phyloP scores from a whole-genome alignment of 1,284 basidiomycete genomes.

The Cryptococcus sp. region DNA sequence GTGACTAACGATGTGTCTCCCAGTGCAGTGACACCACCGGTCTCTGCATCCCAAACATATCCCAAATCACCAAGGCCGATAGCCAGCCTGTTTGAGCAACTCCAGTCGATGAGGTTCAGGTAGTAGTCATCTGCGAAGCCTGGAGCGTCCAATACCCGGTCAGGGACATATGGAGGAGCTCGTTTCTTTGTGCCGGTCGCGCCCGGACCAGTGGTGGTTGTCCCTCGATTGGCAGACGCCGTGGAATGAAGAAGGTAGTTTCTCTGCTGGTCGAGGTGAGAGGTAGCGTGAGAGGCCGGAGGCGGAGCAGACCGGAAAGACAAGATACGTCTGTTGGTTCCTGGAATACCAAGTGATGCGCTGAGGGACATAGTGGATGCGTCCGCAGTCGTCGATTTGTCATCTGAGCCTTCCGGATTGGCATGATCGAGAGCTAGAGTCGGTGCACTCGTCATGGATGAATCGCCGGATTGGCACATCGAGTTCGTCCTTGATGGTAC shows the following conservation, averaged over 20 bases:
- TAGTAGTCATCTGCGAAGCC: constrained; percentile 97
- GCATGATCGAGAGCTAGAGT: constrained; percentile 28
- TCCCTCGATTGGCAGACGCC: constrained; percentile 24
- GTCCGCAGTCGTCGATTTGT: constrained; percentile 16
- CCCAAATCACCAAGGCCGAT: constrained; percentile 77
- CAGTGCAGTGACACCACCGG: constrained; percentile 61
- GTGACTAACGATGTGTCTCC: constrained; percentile 28
- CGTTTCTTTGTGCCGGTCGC: constrained; percentile 29
- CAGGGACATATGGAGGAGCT: constrained; percentile 60
- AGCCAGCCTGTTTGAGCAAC: constrained; percentile 74
- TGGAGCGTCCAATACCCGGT: constrained; percentile 90
- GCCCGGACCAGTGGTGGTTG: constrained; percentile 11
- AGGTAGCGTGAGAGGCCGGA: constrained; percentile 37
- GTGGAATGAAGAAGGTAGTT: constrained; percentile 39
- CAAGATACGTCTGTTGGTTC: constrained; percentile 38
- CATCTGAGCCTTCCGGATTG: constrained; percentile 25
- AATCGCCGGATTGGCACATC: constrained; percentile 24
- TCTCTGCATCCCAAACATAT: constrained; percentile 92
- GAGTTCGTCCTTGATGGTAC: constrained; percentile 42
- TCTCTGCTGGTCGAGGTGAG: constrained; percentile 42
- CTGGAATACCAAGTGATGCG: constrained; percentile 25
- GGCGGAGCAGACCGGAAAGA: constrained; percentile 45
- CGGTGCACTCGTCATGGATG: constrained; percentile 23
- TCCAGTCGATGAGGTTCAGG: constrained; percentile 90
- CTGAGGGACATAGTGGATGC: constrained; percentile 29